Conservation (phyloP, 2,329 filamentous ascomycete species). For the Arthrobotrys conoides region DNA sequence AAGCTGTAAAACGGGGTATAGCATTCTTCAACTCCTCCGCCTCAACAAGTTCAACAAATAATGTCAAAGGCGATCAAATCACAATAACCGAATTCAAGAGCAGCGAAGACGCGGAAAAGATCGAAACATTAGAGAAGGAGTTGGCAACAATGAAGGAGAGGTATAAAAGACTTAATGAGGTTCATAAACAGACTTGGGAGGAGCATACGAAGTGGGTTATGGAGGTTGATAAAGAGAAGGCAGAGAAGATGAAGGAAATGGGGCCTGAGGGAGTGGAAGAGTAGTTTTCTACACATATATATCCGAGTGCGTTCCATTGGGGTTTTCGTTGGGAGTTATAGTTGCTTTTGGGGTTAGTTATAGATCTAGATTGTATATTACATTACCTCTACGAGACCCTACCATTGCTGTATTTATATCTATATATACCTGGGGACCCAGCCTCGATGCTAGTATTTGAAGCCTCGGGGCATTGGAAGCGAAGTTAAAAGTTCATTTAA, state of each 20-base stretch:
- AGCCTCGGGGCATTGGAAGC: background rate
- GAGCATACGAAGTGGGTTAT: constrained; percentile 60
- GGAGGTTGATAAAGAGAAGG: constrained; percentile 59
- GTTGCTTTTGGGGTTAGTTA: background rate
- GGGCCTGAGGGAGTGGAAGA: constrained; percentile 20
- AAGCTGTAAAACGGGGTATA: constrained; percentile 48
- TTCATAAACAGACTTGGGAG: constrained; percentile 64
- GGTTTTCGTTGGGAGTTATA: constrained; percentile 23
- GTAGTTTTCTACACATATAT: constrained; percentile 16
- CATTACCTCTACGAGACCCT: constrained; percentile 25
- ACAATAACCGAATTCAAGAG: constrained; percentile 40
- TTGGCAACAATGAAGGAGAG: constrained; percentile 62
- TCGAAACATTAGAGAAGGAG: constrained; percentile 62
- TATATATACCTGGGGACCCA: background rate
- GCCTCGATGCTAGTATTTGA: no score
- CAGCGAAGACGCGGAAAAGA: constrained; percentile 61
- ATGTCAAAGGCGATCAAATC: constrained; percentile 5
- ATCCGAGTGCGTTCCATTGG: background rate
- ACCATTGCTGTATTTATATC: background rate
- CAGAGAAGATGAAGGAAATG: constrained; percentile 46
- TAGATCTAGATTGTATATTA: constrained; percentile 38
- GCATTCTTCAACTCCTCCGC: constrained; percentile 42
- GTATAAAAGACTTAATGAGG: constrained; percentile 62
- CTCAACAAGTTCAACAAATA: background rate
- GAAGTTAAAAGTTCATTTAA: background rate